Base-by-base conservation (phyloP, 139 green algal genomes). In the Chloropicon primus region DNA sequence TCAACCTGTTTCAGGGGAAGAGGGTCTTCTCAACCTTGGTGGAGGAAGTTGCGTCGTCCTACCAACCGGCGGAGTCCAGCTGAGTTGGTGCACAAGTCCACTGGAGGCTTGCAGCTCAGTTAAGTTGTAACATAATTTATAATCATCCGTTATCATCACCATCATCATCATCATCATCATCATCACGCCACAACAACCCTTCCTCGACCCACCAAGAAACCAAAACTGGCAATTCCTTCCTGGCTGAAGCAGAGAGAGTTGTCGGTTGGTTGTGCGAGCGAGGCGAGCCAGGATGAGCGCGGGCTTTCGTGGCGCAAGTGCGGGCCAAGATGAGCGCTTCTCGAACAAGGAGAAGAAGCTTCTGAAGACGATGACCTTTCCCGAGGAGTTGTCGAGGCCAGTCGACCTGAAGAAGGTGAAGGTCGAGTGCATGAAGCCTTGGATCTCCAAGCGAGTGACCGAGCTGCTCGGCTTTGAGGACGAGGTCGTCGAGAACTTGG, bases 381-480 rank as follows among this genome's bases (percentile, higher is more conserved):
- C 90, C 0, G 80, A 88, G n/a, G 92, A 96, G 83, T 87, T 92
- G 24, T 82, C 87, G 5, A 74, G 86, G 1, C 91, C 92, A 77
- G 87, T 97, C 0, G 86, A 97, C 83, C 77, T 93, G 23, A 83
- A 73, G 23, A 90, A 90, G 54, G 87, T 97, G 22, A 94, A 96
- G 54, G 92, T 94, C 91, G 86, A 91, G 5, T 87, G 93, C 3
- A 96, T 98, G 82, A 92, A 94, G 77, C 87, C 90, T 26, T 98
- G 94, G 94, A 94, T 97, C 10, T 88, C 87, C 2, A 92, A 92
- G 74, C 84, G 94, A 0, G 86, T 98, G 0, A 98, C 93, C 0
- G 91, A 98, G 86, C 81, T 98, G 26, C 84, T 98, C 72, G 87
- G 88, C 2, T 77, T 96, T 28, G 94, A 98, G 83, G 94, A 98